These are phyloP conservation scores for Apiospora sp. DNA, from an alignment of 2,329 filamentous ascomycete species.

Conservation along the genomic window DNA sequence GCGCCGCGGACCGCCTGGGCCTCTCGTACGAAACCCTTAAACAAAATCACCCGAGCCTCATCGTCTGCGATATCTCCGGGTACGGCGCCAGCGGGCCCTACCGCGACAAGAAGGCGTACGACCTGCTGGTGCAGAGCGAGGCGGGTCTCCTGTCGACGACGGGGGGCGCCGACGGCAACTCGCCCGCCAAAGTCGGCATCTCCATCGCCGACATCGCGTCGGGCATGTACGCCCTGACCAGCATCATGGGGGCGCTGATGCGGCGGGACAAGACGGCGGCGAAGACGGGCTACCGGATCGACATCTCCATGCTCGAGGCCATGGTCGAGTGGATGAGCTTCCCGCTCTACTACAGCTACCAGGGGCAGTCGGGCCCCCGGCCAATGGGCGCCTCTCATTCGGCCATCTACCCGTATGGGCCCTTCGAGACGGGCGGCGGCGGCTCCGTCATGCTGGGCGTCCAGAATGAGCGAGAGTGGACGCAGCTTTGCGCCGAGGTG, in stretches of 20 bases:
- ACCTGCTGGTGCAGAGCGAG: constrained; percentile 62
- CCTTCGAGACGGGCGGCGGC: constrained; percentile 55
- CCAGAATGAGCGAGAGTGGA: constrained; percentile 66
- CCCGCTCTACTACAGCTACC: constrained; percentile 61
- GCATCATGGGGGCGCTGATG: constrained; percentile 58
- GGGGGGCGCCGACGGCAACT: constrained; percentile 47
- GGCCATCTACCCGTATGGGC: constrained; percentile 64
- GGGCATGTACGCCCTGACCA: constrained; percentile 60
- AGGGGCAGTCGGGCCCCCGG: constrained; percentile 51
- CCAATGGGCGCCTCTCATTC: constrained; percentile 61
- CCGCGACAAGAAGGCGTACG: constrained; percentile 62
- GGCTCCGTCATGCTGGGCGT: constrained; percentile 61
- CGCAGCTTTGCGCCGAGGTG: constrained; percentile 55
- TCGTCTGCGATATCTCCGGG: constrained; percentile 63
- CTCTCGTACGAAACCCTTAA: constrained; percentile 54
- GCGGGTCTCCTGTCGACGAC: constrained; percentile 61
- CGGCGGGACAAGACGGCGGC: constrained; percentile 52
- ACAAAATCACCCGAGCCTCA: constrained; percentile 51
- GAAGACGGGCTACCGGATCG: constrained; percentile 53
- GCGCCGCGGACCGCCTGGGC: constrained; percentile 55
- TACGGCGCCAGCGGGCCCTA: constrained; percentile 61
- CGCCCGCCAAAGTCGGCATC: constrained; percentile 58
- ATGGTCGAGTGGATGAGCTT: constrained; percentile 68
- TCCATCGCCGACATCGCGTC: constrained; percentile 63
- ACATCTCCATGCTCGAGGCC: constrained; percentile 65